phyloP scores from a whole-genome alignment of 495 filamentous ascomycete species.

The Aspergillus homomorphus region DNA sequence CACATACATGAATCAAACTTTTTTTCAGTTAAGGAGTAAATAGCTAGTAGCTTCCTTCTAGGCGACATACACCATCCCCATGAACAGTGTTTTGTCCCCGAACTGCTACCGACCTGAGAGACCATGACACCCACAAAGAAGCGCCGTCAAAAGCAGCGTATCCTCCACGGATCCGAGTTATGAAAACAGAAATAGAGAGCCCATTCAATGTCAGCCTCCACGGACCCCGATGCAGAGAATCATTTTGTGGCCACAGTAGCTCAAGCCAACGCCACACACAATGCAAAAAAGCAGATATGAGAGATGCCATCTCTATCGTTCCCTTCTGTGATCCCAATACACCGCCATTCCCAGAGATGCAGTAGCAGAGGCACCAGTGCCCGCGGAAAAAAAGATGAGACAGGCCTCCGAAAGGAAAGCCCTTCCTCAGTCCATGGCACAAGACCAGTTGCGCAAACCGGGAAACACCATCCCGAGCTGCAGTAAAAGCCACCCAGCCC shows the following conservation, averaged over 20 bases:
- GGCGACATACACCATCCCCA: slow-evolving; percentile 17
- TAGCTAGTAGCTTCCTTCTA: slow-evolving; percentile 21
- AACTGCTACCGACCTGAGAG: slow-evolving; percentile 27
- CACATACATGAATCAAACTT: slow-evolving; percentile 19
- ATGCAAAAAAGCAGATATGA: slow-evolving; percentile 34
- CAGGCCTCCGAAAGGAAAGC: background rate
- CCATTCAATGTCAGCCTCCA: slow-evolving; percentile 37
- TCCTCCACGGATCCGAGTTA: slow-evolving; percentile 45
- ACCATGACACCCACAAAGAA: slow-evolving; percentile 30
- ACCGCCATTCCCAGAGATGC: slow-evolving; percentile 20
- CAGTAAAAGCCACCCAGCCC: slow-evolving; percentile 18
- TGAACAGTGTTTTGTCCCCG: slow-evolving; percentile 20
- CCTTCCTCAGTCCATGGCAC: background rate
- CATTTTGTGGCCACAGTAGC: slow-evolving; percentile 41
- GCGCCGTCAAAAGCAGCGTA: slow-evolving; percentile 38
- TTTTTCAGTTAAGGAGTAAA: slow-evolving; percentile 23
- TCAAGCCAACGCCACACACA: slow-evolving; percentile 53
- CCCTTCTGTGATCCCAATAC: slow-evolving; percentile 21
- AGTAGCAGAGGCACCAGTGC: slow-evolving; percentile 23
- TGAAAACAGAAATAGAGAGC: slow-evolving; percentile 34
- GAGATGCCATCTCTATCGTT: slow-evolving; percentile 31
- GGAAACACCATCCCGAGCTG: slow-evolving; percentile 7
- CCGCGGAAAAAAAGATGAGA: slow-evolving; percentile 20
- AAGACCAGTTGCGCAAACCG: background rate
- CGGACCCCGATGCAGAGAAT: slow-evolving; percentile 38